Percentiles rank a stretch among this genome's conserved stretches.
These are phyloP conservation scores for Cercospora brassicicola DNA, from an alignment of 2,329 filamentous ascomycete genomes.

Conservation along the genomic window DNA sequence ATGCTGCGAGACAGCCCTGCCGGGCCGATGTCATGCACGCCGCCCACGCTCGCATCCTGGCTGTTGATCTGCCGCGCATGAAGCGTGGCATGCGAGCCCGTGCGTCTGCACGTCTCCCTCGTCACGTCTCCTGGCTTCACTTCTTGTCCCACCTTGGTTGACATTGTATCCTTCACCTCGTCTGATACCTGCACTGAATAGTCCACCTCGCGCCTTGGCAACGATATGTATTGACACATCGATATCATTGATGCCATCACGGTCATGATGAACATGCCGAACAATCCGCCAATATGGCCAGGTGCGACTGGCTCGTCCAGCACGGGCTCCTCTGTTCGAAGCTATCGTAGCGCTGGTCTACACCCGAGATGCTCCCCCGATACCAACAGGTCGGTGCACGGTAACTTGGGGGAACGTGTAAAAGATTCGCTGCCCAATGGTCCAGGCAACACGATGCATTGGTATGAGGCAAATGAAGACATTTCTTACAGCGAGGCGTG, in stretches of 20 bases:
- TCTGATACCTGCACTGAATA: not conserved
- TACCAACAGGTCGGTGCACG: constrained; percentile 8
- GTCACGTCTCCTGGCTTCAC: not conserved
- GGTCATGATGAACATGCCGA: not conserved
- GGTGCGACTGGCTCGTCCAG: not conserved
- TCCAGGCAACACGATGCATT: not conserved
- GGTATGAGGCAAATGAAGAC: not conserved
- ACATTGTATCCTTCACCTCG: not conserved
- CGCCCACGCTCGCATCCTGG: not conserved
- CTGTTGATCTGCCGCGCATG: not conserved
- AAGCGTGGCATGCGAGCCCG: not conserved
- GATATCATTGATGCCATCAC: not conserved
- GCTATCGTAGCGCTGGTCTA: constrained; percentile 2
- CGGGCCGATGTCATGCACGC: not conserved
- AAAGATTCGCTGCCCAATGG: constrained; percentile 3
- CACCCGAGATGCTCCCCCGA: not conserved
- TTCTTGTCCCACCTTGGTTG: not conserved
- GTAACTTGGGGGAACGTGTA: not conserved
- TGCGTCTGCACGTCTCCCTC: not conserved
- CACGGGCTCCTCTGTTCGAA: constrained; percentile 7
- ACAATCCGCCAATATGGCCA: not conserved
- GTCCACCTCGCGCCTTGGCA: not conserved
- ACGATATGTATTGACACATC: not conserved
- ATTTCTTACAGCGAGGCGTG: not conserved
- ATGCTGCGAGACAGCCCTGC: not conserved